These are phyloP conservation scores for Fusarium annulatum DNA, from an alignment of 2,329 filamentous ascomycete species.

Conservation along the genomic window DNA sequence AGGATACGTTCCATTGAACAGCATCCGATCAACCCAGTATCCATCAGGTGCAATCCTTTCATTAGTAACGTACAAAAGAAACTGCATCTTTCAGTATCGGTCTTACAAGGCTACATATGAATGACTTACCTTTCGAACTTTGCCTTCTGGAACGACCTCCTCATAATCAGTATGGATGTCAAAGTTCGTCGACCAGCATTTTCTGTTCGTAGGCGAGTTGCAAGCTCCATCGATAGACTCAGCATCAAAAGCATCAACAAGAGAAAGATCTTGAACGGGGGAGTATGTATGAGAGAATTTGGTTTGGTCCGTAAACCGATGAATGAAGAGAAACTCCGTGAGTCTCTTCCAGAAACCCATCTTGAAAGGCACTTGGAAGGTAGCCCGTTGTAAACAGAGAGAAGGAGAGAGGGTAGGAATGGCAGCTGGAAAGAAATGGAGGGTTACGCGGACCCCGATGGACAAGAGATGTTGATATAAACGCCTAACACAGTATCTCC, in stretches of 20 bases:
- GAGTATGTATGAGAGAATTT: not conserved
- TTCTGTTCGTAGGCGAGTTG: not conserved
- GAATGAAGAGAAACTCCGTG: not conserved
- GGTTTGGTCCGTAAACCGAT: not conserved
- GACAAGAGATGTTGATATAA: not conserved
- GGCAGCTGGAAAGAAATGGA: not conserved
- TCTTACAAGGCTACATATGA: accelerated
- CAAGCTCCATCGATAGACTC: not conserved
- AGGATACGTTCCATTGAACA: not conserved
- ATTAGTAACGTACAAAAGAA: not conserved
- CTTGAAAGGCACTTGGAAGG: not conserved
- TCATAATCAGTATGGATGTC: not conserved
- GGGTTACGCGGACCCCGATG: not conserved
- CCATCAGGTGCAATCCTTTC: not conserved
- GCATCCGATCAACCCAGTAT: not conserved
- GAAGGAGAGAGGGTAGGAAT: not conserved
- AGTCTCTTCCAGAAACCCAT: conserved; percentile 11
- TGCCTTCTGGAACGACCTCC: not conserved
- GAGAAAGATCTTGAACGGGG: not conserved
- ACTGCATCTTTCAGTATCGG: not conserved
- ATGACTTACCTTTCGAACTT: not conserved
- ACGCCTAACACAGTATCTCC: not conserved
- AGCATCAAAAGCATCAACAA: not conserved
- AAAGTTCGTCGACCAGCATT: not conserved
- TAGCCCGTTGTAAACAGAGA: not conserved